A percentile compares a stretch with the other conserved stretches of the same genome.
Conservation (phyloP, 148 eudicot genomes). For the Vaccinium macrocarpon region DNA sequence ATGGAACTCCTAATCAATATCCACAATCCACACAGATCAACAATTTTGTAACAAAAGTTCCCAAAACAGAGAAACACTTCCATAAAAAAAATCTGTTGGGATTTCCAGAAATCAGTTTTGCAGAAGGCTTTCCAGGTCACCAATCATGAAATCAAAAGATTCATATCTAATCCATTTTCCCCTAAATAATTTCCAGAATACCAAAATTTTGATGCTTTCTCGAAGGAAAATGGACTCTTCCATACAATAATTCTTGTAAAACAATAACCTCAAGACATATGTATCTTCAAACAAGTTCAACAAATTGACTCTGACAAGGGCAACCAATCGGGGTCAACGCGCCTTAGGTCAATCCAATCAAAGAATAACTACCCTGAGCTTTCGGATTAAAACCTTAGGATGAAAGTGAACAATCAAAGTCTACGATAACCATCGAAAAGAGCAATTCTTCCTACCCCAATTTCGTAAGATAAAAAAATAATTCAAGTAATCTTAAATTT, state of each 20-base stretch:
- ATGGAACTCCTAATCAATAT: constrained; percentile 53
- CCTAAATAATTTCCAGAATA: background rate
- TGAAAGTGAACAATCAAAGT: background rate
- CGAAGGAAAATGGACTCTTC: background rate
- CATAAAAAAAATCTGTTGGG: background rate
- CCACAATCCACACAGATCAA: background rate
- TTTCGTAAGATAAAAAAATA: too few species aligned
- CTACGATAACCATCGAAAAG: background rate
- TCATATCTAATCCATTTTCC: background rate
- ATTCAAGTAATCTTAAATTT: background rate
- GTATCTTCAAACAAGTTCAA: background rate
- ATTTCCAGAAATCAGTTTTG: background rate
- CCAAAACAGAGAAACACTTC: background rate
- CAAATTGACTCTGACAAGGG: background rate
- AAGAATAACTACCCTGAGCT: background rate
- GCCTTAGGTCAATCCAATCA: background rate
- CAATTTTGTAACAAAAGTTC: background rate
- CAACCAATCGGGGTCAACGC: background rate
- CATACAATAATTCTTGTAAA: background rate
- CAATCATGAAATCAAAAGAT: background rate
- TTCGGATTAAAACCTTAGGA: background rate
- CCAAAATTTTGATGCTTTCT: background rate
- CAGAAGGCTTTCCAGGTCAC: background rate
- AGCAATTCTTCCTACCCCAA: background rate
- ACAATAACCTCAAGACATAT: too few species aligned